These are phyloP conservation scores for Ceratorhiza oryzae-sativae DNA, from an alignment of 1,284 basidiomycete species.

Conservation along the genomic window DNA sequence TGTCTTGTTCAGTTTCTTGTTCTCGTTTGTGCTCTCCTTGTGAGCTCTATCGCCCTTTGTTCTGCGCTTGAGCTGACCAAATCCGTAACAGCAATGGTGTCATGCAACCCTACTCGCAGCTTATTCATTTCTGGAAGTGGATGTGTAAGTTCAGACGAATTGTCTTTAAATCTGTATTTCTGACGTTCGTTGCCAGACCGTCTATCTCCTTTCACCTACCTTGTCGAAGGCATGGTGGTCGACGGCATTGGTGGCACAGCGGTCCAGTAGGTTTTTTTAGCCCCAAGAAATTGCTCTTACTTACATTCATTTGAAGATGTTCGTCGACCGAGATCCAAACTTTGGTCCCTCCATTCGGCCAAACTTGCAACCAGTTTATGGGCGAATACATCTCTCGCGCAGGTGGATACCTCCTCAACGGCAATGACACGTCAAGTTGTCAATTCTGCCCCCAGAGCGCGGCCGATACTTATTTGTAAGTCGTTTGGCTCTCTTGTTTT, in stretches of 20 bases:
- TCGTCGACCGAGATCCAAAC: conserved; percentile 69
- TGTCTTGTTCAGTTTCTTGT: conserved; percentile 68
- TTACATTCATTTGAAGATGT: conserved; percentile 58
- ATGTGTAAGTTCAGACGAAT: conserved; percentile 63
- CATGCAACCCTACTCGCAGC: conserved; percentile 65
- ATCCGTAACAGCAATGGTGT: conserved; percentile 62
- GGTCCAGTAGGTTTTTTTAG: background rate
- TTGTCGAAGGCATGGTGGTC: conserved; percentile 65
- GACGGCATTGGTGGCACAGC: conserved; percentile 52
- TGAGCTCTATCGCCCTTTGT: conserved; percentile 51
- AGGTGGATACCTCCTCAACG: conserved; percentile 84
- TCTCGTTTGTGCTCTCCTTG: conserved; percentile 70
- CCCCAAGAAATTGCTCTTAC: conserved; percentile 48
- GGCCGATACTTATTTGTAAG: conserved; percentile 55
- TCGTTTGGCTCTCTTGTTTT: background rate
- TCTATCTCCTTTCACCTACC: conserved; percentile 76
- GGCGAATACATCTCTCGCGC: conserved; percentile 65
- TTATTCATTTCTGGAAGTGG: conserved; percentile 81
- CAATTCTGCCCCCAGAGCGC: conserved; percentile 61
- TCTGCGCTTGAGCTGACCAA: background rate
- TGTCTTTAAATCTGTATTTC: too few relatives aligned
- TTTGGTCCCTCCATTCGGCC: conserved; percentile 74
- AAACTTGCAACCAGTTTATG: conserved; percentile 78
- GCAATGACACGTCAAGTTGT: conserved; percentile 64
- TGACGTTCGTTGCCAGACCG: conserved; percentile 58